Evolutionary conservation across 2,329 filamentous ascomycete species (phyloP), one percentile per base, ranked within the genome.

Genomic region (Pseudocercospora eumusae): DNA sequence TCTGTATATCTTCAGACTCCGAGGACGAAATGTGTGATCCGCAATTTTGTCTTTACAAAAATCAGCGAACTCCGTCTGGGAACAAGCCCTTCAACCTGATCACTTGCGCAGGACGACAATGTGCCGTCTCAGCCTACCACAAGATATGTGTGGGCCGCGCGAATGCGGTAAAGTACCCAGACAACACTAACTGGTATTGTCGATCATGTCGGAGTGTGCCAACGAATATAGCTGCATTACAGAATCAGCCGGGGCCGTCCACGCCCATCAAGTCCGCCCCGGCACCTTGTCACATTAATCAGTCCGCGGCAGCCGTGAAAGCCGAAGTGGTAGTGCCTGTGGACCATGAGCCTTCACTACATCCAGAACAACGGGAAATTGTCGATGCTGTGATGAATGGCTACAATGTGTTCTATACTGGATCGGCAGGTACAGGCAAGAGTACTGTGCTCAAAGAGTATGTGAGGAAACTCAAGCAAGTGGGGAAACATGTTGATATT

Each of bases 361-460:
- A 49, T 11, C 28, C 27, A 10, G 45, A 42, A 20, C 44, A 59
- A 31, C 47, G 52, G 18, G 9, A 31, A 20, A 31, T 28, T 42
- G 21, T 59, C n/a, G 20, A 42, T 11, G 18, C 50, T 8, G 40
- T 53, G 4, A 21, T 49, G 18, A 28, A 23, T 6, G 57, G 57
- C 4, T 20, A 53, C 20, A 88, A 88, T 60, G 82, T 88, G 9
- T 89, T 88, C 69, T 88, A 84, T 67, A 88, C 85, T 0, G 86
- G 86, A 3, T 84, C 83, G 0, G 86, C 85, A 13, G 86, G 86
- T 0, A 83, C 80, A 44, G 85, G 84, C 2, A 86, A 87, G 68
- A 84, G 82, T 0, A 83, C 82, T 0, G 80, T 85, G 1, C 73
- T 86, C 0, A 80, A 80, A 59, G 78, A 77, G 9, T 80, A 84